These are phyloP conservation scores for Boehmeria nivea DNA, from an alignment of 306 rosid genomes.

Conservation along the genomic window DNA sequence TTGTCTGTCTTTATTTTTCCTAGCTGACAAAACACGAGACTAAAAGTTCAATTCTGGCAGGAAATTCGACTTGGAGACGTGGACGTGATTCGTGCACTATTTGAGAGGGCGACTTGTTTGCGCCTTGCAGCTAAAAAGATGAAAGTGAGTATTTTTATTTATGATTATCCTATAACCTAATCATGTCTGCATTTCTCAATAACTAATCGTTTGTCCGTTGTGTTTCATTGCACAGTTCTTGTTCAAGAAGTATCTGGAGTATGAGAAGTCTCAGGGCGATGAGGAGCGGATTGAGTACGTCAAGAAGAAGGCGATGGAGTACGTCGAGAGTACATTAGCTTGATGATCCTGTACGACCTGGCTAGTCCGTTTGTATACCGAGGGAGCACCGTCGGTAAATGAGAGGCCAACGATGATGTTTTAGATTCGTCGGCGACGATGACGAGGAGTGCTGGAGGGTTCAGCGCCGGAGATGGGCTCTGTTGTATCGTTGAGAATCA, in stretches of 20 bases:
- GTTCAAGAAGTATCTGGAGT: slow-evolving; percentile 73
- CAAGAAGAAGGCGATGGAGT: slow-evolving; percentile 76
- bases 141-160: slow-evolving; percentile 44
- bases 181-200: not conserved
- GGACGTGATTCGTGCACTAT: slow-evolving; percentile 70
- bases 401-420: no score
- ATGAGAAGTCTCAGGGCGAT: slow-evolving; percentile 73
- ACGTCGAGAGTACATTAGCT: slow-evolving; percentile 56
- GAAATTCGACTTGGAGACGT: slow-evolving; percentile 74
- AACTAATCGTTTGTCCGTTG: not conserved
- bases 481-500: no score
- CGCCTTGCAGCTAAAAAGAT: slow-evolving; percentile 84
- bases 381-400: no score
- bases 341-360: slow-evolving; percentile 33
- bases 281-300: slow-evolving; percentile 68
- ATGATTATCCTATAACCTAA: not conserved
- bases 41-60: slow-evolving; percentile 27
- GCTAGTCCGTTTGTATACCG: no score
- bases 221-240: slow-evolving; percentile 56
- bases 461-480: no score
- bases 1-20: not conserved
- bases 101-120: slow-evolving; percentile 84
- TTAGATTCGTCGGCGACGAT: no score
- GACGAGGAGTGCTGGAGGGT: no score
- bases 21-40: no score